Evolutionary conservation across 108 stramenopile genomes (phyloP), one percentile per base, ranked within the genome.

Genomic region (Pseudonitzschia pungens): DNA sequence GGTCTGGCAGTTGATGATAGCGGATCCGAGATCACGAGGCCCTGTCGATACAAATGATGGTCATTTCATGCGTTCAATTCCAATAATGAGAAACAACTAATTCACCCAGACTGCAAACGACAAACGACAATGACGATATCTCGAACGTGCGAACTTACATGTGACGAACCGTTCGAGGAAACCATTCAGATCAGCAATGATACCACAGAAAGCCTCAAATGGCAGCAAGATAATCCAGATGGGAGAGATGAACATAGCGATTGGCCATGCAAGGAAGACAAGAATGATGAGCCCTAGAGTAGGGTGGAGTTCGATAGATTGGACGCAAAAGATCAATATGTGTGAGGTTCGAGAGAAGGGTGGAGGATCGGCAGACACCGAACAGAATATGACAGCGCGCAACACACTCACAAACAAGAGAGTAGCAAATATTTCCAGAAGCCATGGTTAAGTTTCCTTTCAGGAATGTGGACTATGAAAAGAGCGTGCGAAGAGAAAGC

Each of bases 161-260:
- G 86, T 92, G 57, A 94, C 86, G 52, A 94, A 77, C 60, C 86
- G 87, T 69, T 94, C 93, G 52, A 94, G 77, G 45, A 94, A 91
- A 50, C 81, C 78, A 42, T 87, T 89, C 33, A 87, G 85, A 29
- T 73, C 69, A 8, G 32, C 52, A 51, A 79, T 29, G 52, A 84
- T 77, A 29, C 70, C 72, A 70, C 83, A 89, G 68, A 80, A 84
- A 51, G 74, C 83, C 73, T 91, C 90, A 51, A 91, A 86, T 7
- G 90, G 87, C 87, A 86, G 71, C 28, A 93, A 69, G 45, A 93
- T 21, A 27, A 93, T 72, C 88, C 88, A 81, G 56, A 90, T 63
- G 24, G 68, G 76, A 27, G 76, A 65, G 51, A 81, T 81, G 40
- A 85, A 69, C 14, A 54, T 69, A 42, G 92, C 80, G 53, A 94